Evolutionary conservation across 192 early-diverging fungal genomes (phyloP).

Genomic region (Coemansia sp.): DNA sequence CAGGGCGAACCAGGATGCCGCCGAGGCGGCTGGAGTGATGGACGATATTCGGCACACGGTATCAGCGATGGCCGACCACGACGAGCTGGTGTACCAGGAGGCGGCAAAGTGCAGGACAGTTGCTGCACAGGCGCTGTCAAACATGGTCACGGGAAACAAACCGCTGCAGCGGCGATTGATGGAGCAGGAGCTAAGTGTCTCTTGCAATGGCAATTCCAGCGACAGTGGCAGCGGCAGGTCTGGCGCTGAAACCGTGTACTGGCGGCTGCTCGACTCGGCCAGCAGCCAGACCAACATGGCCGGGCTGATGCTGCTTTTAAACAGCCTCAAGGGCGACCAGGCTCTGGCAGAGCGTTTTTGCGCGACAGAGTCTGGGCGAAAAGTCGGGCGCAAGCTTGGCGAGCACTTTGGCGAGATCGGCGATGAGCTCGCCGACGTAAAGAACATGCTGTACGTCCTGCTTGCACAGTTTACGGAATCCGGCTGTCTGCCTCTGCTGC

Average conservation of each 20-base stretch:
- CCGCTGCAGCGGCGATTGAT: conserved; percentile 11
- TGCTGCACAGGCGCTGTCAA: conserved; percentile 37
- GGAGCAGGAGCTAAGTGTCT: conserved; percentile 14
- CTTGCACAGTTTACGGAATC: conserved; percentile 13
- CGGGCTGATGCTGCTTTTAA: conserved; percentile 31
- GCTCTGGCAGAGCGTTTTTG: conserved; percentile 9
- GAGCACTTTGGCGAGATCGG: conserved; percentile 28
- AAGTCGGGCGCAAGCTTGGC: conserved; percentile 19
- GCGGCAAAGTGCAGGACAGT: conserved; percentile 14
- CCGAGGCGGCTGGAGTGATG: background rate
- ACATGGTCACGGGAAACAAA: conserved; percentile 23
- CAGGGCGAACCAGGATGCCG: conserved; percentile 17
- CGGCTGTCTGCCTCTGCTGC: conserved; percentile 9
- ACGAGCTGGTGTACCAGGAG: conserved; percentile 11
- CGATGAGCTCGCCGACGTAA: conserved; percentile 28
- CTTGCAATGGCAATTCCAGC: background rate
- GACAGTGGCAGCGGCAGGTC: background rate
- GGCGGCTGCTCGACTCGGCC: conserved; percentile 14
- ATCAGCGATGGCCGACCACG: background rate
- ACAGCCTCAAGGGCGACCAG: conserved; percentile 17
- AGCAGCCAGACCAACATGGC: conserved; percentile 22
- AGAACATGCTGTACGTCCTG: conserved; percentile 23
- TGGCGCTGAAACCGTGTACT: conserved; percentile 11
- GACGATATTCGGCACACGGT: conserved; percentile 10
- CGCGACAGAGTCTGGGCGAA: conserved; percentile 8